Percentiles rank a stretch among this genome's conserved stretches.
These are phyloP conservation scores for Pythium folliculosum DNA, from an alignment of 352 stramenopile species.

Conservation along the genomic window DNA sequence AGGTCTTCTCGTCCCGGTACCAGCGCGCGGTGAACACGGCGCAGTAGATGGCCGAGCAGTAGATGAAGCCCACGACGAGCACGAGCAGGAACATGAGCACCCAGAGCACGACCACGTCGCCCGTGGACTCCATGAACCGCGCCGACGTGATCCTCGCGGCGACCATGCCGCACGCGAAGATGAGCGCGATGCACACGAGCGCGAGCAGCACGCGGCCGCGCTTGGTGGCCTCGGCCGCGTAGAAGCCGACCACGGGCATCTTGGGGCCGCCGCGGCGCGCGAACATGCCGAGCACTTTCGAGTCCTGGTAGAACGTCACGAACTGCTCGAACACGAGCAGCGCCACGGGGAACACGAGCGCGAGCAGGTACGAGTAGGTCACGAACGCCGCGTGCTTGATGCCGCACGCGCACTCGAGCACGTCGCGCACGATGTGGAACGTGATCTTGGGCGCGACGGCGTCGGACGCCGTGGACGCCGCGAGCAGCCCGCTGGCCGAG, in stretches of 20 bases:
- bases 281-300: conserved; percentile 48
- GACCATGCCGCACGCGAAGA: conserved; percentile 41
- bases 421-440: conserved; percentile 57
- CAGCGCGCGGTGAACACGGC: conserved; percentile 50
- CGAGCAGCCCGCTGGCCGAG: conserved; percentile 4
- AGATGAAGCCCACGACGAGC: conserved; percentile 45
- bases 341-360: conserved; percentile 36
- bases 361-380: conserved; percentile 44
- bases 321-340: conserved; percentile 51
- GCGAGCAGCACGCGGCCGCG: conserved; percentile 43
- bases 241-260: conserved; percentile 36
- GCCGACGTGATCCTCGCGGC: conserved; percentile 35
- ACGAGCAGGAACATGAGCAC: conserved; percentile 47
- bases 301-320: conserved; percentile 65
- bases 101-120: conserved; percentile 44
- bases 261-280: conserved; percentile 36
- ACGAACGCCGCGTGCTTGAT: conserved; percentile 43
- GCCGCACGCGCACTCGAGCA: conserved; percentile 51
- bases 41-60: conserved; percentile 41
- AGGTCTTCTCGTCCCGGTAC: conserved; percentile 29
- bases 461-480: background rate
- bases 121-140: conserved; percentile 42
- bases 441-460: conserved; percentile 30
- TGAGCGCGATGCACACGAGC: conserved; percentile 33
- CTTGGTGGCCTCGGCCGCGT: conserved; percentile 35